These are phyloP conservation scores for Talaromyces marneffei DNA, from an alignment of 2,329 filamentous ascomycete species.

Conservation along the genomic window DNA sequence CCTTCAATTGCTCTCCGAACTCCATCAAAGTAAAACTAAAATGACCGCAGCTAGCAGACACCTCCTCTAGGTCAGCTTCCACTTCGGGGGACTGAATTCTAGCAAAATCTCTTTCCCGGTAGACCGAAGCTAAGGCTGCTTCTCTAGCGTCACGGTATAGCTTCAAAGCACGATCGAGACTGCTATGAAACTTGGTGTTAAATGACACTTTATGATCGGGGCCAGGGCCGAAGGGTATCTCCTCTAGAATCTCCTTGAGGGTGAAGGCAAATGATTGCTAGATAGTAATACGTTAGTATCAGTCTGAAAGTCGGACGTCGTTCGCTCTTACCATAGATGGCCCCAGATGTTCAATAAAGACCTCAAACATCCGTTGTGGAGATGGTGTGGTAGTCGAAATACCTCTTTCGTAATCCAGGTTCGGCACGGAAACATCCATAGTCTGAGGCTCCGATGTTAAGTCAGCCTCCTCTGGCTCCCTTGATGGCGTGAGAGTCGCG, in stretches of 20 bases:
- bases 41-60: conserved; percentile 94
- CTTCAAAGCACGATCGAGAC: conserved; percentile 70
- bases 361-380: conserved; percentile 79
- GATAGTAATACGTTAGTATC: conserved; percentile 10
- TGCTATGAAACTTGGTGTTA: conserved; percentile 73
- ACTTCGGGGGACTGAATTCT: conserved; percentile 64
- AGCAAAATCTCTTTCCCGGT: conserved; percentile 69
- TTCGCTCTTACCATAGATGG: conserved; percentile 65
- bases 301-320: not conserved
- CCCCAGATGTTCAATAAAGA: conserved; percentile 82
- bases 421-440: conserved; percentile 8
- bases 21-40: conserved; percentile 89
- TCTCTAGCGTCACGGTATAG: conserved; percentile 72
- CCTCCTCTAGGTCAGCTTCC: conserved; percentile 92
- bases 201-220: conserved; percentile 65
- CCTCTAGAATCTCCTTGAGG: conserved; percentile 77
- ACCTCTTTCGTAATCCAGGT: conserved; percentile 14
- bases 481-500: conserved; percentile 53
- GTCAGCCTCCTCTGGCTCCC: conserved; percentile 56
- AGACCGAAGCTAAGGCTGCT: conserved; percentile 71
- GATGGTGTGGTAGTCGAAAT: conserved; percentile 14
- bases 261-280: conserved; percentile 88
- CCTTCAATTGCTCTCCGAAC: conserved; percentile 82
- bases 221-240: conserved; percentile 70
- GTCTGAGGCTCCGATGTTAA: conserved; percentile 36